Base-by-base conservation (phyloP, 768 basidiomycete species). In the Tricholoma sp. region DNA sequence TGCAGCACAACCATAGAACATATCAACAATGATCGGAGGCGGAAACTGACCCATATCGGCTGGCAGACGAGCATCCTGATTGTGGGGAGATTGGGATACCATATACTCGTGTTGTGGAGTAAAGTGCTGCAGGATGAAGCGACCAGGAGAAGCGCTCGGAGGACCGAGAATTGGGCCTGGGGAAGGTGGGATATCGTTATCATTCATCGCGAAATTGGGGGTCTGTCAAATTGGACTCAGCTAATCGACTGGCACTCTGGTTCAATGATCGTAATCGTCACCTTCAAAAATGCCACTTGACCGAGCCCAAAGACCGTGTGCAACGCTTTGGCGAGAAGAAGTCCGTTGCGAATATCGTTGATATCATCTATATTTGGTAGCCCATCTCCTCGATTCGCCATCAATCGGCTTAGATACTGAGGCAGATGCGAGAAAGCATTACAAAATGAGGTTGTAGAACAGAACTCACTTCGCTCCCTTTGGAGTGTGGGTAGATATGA, bases 281-380 rank as follows among this genome's bases (percentile, higher is more conserved):
- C 60, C 54, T 59, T 56, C 36, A 61, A 44, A 51, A 61, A 61
- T 6, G 60, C 60, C 29, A 59, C 44, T 36, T 44, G 11, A 31
- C 54, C 50, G 20, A 50, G 17, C 47, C 60, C 57, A 59, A 61
- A 52, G 13, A 55, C 31, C 42, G n/a, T 15, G 55, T 59, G 54
- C 41, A 61, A 32, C 9, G n/a, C 13, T 33, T 18, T 31, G 32
- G 29, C 1, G 33, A 59, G 50, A 37, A 61, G 51, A 48, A 61
- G 32, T 33, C 58, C 60, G 45, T 61, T 61, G 48, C 51, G 58
- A 31, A 50, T 52, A 47, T 56, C 58, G 33, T 61, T 50, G 13
- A 61, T 59, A 32, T 50, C 54, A 37, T 59, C 45, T 31, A 59
- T 24, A 34, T 13, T 20, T 39, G 18, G 33, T 28, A 28, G 48